Conservation (phyloP, 108 stramenopile genomes). For the Pseudonitzschia multistriata region DNA sequence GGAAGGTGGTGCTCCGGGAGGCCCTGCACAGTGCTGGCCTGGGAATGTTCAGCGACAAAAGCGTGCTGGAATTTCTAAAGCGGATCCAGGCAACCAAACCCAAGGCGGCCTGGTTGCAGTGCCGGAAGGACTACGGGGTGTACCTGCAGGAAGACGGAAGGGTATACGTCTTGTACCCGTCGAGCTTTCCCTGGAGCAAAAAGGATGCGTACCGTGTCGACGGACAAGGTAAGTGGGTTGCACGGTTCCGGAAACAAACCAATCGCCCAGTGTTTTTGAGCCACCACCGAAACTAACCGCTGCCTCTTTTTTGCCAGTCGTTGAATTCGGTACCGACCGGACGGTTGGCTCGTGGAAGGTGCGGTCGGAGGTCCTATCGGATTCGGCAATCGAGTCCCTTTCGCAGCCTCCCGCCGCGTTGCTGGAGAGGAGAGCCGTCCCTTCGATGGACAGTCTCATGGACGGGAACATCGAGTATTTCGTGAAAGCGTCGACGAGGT, state of each 20-base stretch:
- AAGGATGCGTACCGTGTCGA: slow-evolving; percentile 46
- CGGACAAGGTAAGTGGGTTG: slow-evolving; percentile 30
- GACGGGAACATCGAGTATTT: slow-evolving; percentile 63
- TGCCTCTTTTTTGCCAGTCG: slow-evolving; percentile 2
- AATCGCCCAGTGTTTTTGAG: not conserved
- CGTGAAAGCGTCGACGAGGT: slow-evolving; percentile 40
- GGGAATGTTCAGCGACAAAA: slow-evolving; percentile 87
- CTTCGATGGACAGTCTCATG: slow-evolving; percentile 73
- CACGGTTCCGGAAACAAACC: not conserved
- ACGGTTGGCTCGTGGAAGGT: slow-evolving; percentile 76
- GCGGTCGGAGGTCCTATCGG: slow-evolving; percentile 32
- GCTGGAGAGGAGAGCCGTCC: slow-evolving; percentile 51
- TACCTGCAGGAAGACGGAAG: slow-evolving; percentile 61
- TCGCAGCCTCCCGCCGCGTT: slow-evolving; percentile 18
- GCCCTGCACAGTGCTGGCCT: slow-evolving; percentile 69
- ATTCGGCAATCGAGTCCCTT: not conserved
- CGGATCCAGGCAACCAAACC: slow-evolving; percentile 33
- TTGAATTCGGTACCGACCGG: slow-evolving; percentile 39
- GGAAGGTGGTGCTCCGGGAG: slow-evolving; percentile 83
- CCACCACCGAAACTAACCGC: too few species aligned
- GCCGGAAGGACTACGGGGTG: slow-evolving; percentile 85
- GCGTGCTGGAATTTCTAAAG: slow-evolving; percentile 62
- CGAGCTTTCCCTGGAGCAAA: slow-evolving; percentile 68
- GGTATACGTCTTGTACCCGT: slow-evolving; percentile 65
- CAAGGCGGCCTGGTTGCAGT: slow-evolving; percentile 81